These are phyloP conservation scores for Rubus parviflorus DNA, from an alignment of 306 rosid species.

Conservation along the genomic window DNA sequence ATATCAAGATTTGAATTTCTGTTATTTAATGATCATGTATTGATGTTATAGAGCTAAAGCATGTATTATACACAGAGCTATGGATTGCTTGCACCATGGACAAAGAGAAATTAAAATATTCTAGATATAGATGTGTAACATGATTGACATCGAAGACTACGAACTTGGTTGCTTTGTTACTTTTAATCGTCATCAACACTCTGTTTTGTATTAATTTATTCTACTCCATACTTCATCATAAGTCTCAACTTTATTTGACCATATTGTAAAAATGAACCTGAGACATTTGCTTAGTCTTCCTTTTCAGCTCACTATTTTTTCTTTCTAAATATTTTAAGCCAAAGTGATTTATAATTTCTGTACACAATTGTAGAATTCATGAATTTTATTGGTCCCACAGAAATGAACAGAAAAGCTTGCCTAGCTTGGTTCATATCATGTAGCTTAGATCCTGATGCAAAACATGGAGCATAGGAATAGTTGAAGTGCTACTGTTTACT, in stretches of 20 bases:
- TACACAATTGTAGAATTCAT: neutral
- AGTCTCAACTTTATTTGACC: neutral
- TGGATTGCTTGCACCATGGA: neutral
- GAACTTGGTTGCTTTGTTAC: neutral
- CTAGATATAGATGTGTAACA: neutral
- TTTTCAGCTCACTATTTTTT: neutral
- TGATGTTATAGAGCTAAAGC: conserved; percentile 6
- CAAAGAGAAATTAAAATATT: neutral
- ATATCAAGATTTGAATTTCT: neutral
- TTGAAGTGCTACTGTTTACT: neutral
- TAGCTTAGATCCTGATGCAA: conserved; percentile 8
- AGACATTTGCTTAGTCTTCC: neutral
- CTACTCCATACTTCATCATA: neutral
- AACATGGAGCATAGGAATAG: neutral
- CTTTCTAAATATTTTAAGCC: neutral
- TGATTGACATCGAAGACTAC: neutral
- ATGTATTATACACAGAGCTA: neutral
- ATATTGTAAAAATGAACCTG: neutral
- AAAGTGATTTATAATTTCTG: neutral
- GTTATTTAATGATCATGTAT: neutral
- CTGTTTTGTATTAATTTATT: neutral
- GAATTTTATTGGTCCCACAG: neutral
- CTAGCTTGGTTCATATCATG: conserved; percentile 5
- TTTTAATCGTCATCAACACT: neutral
- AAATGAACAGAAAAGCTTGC: neutral